These are phyloP conservation scores for Tetrahymena thermophila DNA, from an alignment of 73 alveolate species.

Conservation along the genomic window DNA sequence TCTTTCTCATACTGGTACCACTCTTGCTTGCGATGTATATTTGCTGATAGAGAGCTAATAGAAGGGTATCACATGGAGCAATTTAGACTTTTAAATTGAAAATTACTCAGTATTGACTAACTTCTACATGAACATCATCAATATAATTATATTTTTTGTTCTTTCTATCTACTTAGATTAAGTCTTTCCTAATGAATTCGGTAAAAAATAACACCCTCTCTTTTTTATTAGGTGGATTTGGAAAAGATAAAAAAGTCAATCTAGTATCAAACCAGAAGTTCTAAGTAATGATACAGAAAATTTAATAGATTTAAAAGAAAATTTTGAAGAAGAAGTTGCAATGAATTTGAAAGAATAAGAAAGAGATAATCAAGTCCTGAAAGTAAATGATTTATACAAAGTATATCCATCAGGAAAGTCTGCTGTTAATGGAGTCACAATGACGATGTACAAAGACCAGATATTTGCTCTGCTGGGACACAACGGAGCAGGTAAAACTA, in stretches of 20 bases:
- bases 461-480: slow-evolving; percentile 81
- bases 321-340: neutral
- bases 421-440: slow-evolving; percentile 51
- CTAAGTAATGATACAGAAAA: neutral
- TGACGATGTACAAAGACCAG: slow-evolving; percentile 35
- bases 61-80: neutral
- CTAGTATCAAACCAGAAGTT: neutral
- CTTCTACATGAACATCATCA: neutral
- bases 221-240: slow-evolving; percentile 23
- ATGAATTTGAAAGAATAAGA: neutral
- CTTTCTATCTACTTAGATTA: slow-evolving; percentile 16
- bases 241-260: neutral
- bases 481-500: slow-evolving; percentile 99
- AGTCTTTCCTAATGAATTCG: slow-evolving; percentile 43
- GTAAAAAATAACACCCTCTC: slow-evolving; percentile 38
- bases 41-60: neutral
- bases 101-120: neutral
- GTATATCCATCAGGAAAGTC: slow-evolving; percentile 9
- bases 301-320: neutral
- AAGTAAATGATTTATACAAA: slow-evolving; percentile 3
- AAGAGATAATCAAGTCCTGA: neutral
- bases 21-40: slow-evolving; percentile 49
- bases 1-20: slow-evolving; percentile 52
- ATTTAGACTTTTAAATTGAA: neutral
- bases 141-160: neutral